These are phyloP conservation scores for Candida ficus DNA, from an alignment of 805 yeast species.

Conservation along the genomic window DNA sequence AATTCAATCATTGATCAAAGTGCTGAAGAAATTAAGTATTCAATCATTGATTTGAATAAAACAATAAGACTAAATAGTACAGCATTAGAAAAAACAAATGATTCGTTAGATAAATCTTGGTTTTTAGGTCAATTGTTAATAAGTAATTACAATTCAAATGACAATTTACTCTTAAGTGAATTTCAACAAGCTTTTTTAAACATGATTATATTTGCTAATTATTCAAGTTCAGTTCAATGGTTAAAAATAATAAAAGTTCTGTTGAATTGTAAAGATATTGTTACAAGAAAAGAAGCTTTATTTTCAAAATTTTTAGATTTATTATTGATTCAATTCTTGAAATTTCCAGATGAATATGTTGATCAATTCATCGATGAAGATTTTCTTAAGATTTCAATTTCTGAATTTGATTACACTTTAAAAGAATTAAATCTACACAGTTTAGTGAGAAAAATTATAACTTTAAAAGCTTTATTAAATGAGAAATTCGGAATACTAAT, in stretches of 20 bases:
- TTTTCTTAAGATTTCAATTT: conserved; percentile 16
- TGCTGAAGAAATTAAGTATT: conserved; percentile 35
- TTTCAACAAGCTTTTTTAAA: conserved; percentile 46
- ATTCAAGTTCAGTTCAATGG: conserved; percentile 65
- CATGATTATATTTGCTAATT: conserved; percentile 52
- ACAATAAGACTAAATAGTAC: conserved; percentile 32
- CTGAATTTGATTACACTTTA: conserved; percentile 22
- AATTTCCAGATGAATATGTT: conserved; percentile 39
- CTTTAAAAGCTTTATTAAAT: conserved; percentile 13
- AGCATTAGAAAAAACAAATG: conserved; percentile 40
- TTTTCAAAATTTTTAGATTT: conserved; percentile 28
- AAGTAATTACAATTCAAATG: conserved; percentile 26
- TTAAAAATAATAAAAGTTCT: conserved; percentile 41
- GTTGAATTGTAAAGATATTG: conserved; percentile 29
- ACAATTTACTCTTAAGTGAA: conserved; percentile 41
- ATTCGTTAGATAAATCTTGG: conserved; percentile 59
- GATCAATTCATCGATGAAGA: conserved; percentile 27
- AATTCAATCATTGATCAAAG: conserved; percentile 29
- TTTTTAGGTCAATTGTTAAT: conserved; percentile 35
- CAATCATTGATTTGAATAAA: conserved; percentile 37
- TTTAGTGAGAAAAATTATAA: conserved; percentile 12
- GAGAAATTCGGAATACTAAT: conserved; percentile 15
- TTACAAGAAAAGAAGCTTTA: conserved; percentile 24
- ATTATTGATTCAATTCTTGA: conserved; percentile 33
- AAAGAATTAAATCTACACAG: conserved; percentile 18